phyloP scores from a whole-genome alignment of 2,329 filamentous ascomycete species.

The Neofusicoccum parvum region DNA sequence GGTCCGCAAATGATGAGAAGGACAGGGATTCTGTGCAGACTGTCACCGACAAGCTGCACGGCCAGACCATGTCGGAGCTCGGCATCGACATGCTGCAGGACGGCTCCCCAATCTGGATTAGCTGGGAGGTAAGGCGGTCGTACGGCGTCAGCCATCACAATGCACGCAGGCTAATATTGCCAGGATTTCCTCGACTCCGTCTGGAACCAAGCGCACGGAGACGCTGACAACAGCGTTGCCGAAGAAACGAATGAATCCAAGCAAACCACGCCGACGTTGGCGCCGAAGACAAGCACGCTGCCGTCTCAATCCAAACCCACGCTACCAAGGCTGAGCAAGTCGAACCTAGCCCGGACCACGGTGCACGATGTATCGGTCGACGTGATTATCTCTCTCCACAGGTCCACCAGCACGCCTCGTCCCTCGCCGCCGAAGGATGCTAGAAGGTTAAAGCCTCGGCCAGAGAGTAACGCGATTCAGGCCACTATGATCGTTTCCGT shows the following conservation, averaged over 20 bases:
- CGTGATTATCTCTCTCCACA: slow-evolving; percentile 62
- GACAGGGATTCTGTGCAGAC: slow-evolving; percentile 43
- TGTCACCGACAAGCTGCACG: slow-evolving; percentile 63
- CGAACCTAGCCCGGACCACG: slow-evolving; percentile 42
- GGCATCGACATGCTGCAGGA: slow-evolving; percentile 75
- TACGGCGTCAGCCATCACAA: background rate
- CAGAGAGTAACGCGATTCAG: slow-evolving; percentile 45
- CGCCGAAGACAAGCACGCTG: slow-evolving; percentile 20
- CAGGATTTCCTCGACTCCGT: slow-evolving; percentile 48
- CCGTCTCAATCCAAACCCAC: slow-evolving; percentile 14
- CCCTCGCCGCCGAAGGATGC: background rate
- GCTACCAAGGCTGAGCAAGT: slow-evolving; percentile 34
- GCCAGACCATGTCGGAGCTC: slow-evolving; percentile 68
- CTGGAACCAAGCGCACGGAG: slow-evolving; percentile 38
- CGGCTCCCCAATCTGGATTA: slow-evolving; percentile 55
- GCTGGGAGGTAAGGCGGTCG: slow-evolving; percentile 48
- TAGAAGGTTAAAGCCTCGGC: slow-evolving; percentile 28
- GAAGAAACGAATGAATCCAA: background rate
- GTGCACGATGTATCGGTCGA: slow-evolving; percentile 67
- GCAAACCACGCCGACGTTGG: slow-evolving; percentile 19
- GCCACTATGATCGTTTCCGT: slow-evolving; percentile 78
- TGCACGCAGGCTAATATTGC: background rate
- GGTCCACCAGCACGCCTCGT: background rate
- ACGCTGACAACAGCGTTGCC: background rate
- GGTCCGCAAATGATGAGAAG: slow-evolving; percentile 39